phyloP scores from a whole-genome alignment of 345 rosid species.

The Barbarea vulgaris region DNA sequence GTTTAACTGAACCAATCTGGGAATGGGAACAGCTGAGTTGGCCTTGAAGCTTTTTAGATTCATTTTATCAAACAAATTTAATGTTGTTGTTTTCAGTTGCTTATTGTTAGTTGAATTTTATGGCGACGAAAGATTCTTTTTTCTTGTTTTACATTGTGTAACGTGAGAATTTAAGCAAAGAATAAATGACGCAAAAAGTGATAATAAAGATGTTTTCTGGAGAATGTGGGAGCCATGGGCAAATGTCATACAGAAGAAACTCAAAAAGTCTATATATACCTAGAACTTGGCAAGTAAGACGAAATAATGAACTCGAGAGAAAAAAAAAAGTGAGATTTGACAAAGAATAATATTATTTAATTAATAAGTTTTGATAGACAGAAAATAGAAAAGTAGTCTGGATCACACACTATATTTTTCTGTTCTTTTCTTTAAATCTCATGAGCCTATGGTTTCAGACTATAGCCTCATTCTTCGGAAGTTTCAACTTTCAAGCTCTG shows the following conservation, averaged over 20 bases:
- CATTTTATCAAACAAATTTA: neutral
- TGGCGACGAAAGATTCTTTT: neutral
- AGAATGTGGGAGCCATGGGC: neutral
- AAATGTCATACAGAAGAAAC: neutral
- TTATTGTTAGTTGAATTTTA: constrained; percentile 5
- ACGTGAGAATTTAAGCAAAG: constrained; percentile 7
- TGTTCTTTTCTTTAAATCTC: too few species aligned
- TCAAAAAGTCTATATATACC: constrained; percentile 6
- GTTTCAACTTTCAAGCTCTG: neutral
- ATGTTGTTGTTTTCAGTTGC: neutral
- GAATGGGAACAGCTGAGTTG: constrained; percentile 62
- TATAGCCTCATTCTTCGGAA: too few species aligned
- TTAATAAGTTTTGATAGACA: neutral
- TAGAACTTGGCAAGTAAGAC: neutral
- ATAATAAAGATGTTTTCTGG: neutral
- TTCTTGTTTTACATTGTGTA: constrained; percentile 12
- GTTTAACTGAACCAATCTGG: constrained; percentile 45
- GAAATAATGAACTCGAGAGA: neutral
- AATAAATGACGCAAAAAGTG: constrained; percentile 24
- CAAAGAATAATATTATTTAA: neutral
- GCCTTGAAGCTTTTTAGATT: constrained; percentile 39
- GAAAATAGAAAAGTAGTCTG: neutral
- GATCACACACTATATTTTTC: neutral
- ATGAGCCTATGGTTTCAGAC: too few species aligned
- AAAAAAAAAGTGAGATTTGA: neutral